Base-by-base conservation (phyloP, 2,329 filamentous ascomycete genomes). In the Microdochium trichocladiopsis region DNA sequence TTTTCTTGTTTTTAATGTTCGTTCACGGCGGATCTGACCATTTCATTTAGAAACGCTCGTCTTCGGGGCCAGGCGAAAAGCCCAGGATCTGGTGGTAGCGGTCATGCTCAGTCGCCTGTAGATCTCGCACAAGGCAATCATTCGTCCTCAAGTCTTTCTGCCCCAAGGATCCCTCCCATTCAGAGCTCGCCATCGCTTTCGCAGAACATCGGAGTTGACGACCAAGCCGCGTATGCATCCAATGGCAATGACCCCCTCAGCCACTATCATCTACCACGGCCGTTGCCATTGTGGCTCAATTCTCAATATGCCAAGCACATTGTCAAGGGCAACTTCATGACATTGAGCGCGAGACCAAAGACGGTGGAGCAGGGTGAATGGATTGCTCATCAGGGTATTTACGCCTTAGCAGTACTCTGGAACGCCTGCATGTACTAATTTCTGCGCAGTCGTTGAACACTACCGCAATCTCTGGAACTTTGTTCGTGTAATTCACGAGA, bases 281-380 rank as follows among this genome's bases (percentile, higher is more conserved):
- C 82, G 28, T 74, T 84, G 54, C 88, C 88, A 16, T 73, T 89
- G 55, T 91, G 88, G 83, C 82, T 91, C 63, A 86, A 88, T 63
- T 79, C 86, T 52, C 74, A 83, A 56, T 87, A 89, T 66, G 86
- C 88, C 51, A 88, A 87, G 66, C 84, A 95, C 64, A 95, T 96
- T 58, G 92, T 96, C 64, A 95, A 93, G 75, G 93, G 93, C 54
- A 97, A 96, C 74, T 96, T 97, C 67, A 90, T 96, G 86, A 96
- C 93, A 11, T 73, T 97, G 54, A 95, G 92, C 63, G 90, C 91
- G 49, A 87, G 92, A 65, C 93, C 93, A 22, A 92, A 93, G 74
- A 92, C 94, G 52, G 89, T 96, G 47, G 93, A 96, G 64, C 84
- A 90, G 66, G 93, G 90, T 59, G 93, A 97, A 71, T 97, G 93